Evolutionary conservation across 768 basidiomycete genomes (phyloP).

Genomic region (Hericium alpestre): DNA sequence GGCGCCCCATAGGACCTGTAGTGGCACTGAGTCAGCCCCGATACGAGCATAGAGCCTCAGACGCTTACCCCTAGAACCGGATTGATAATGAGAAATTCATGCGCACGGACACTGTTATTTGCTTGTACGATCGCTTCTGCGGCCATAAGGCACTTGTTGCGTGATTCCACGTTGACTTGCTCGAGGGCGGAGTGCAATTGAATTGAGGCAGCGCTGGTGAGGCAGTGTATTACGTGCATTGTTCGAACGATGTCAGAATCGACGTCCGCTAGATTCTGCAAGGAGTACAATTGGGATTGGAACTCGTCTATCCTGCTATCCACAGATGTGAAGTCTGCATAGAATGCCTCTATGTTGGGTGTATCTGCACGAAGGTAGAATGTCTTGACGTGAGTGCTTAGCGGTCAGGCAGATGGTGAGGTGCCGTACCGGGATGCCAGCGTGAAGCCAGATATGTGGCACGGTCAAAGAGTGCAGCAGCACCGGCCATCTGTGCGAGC

Average conservation of each 20-base stretch:
- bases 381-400: not conserved
- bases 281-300: slow-evolving; percentile 13
- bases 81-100: not conserved
- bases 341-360: slow-evolving; percentile 12
- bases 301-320: slow-evolving; percentile 22
- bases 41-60: not conserved
- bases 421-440: slow-evolving; percentile 1
- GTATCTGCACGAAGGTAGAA: not conserved
- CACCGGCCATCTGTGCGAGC: slow-evolving; percentile 38
- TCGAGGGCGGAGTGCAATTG: slow-evolving; percentile 19
- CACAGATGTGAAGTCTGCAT: slow-evolving; percentile 16
- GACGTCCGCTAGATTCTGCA: slow-evolving; percentile 8
- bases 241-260: slow-evolving; percentile 10
- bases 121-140: slow-evolving; percentile 7
- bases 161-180: slow-evolving; percentile 6
- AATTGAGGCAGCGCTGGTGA: slow-evolving; percentile 16
- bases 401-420: not conserved
- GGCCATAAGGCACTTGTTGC: slow-evolving; percentile 10
- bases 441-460: slow-evolving; percentile 40
- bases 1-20: slow-evolving; percentile 8
- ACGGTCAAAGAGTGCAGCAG: slow-evolving; percentile 47
- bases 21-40: not conserved
- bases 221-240: not conserved
- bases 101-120: not conserved
- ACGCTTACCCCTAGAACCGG: slow-evolving; percentile 5